A percentile compares a stretch with the other conserved stretches of the same genome.
Conservation (phyloP, 768 basidiomycete genomes). For the Auriscalpium microsporum region DNA sequence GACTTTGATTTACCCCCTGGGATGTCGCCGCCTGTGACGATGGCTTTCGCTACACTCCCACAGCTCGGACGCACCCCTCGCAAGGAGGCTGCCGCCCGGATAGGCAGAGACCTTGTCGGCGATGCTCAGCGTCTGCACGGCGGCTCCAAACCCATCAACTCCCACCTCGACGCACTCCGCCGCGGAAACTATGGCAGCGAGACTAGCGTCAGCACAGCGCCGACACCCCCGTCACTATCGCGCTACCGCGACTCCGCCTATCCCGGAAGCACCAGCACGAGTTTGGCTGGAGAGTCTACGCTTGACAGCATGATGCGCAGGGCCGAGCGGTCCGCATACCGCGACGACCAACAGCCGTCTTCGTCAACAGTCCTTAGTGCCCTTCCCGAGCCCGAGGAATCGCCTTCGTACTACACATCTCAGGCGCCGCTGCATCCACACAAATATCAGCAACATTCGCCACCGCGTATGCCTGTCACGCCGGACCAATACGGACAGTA, state of each 20-base stretch:
- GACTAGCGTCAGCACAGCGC: slow-evolving; percentile 61
- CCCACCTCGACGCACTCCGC: neutral
- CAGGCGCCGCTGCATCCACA: neutral
- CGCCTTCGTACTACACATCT: slow-evolving; percentile 7
- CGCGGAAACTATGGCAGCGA: slow-evolving; percentile 24
- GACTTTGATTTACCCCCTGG: slow-evolving; percentile 42
- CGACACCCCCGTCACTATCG: slow-evolving; percentile 64
- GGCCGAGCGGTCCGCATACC: slow-evolving; percentile 32
- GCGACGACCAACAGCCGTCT: slow-evolving; percentile 3
- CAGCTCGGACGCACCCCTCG: slow-evolving; percentile 56
- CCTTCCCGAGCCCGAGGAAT: neutral
- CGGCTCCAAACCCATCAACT: neutral
- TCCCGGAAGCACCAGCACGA: slow-evolving; percentile 10
- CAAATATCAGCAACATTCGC: no score
- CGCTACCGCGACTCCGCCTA: slow-evolving; percentile 45
- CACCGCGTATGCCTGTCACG: neutral
- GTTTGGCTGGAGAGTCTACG: slow-evolving; percentile 37
- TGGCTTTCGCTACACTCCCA: slow-evolving; percentile 25
- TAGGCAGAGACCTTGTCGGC: slow-evolving; percentile 55
- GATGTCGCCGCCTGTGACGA: slow-evolving; percentile 47
- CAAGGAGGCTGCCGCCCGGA: slow-evolving; percentile 62
- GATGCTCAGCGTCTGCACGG: slow-evolving; percentile 19
- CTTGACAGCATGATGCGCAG: slow-evolving; percentile 65
- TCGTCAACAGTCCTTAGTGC: neutral
- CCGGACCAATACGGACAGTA: slow-evolving; percentile 4